phyloP scores from a whole-genome alignment of 2,329 filamentous ascomycete genomes.

The Fusarium foetens region DNA sequence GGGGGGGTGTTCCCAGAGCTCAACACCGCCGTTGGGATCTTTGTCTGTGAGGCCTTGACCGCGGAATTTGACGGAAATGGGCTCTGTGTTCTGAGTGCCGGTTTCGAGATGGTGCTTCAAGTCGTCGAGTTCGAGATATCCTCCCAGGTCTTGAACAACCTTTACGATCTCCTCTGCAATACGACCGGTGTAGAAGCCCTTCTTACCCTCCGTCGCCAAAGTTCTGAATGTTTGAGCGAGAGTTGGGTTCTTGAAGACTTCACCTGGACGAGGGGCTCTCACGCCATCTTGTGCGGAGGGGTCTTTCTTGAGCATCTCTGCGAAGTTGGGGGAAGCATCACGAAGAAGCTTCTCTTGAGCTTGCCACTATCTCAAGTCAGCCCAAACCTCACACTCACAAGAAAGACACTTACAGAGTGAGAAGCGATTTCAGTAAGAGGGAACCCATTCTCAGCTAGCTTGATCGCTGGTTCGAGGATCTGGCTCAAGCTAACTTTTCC shows the following conservation, averaged over 20 bases:
- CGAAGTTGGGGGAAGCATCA: slow-evolving; percentile 82
- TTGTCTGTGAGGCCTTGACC: slow-evolving; percentile 63
- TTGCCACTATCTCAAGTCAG: slow-evolving; percentile 71
- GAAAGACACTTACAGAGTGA: slow-evolving; percentile 65
- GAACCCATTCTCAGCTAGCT: slow-evolving; percentile 87
- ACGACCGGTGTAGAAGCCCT: slow-evolving; percentile 88
- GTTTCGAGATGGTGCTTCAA: slow-evolving; percentile 75
- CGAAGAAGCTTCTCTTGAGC: slow-evolving; percentile 71
- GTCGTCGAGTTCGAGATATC: slow-evolving; percentile 82
- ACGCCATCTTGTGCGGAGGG: slow-evolving; percentile 73
- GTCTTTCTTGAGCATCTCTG: slow-evolving; percentile 88
- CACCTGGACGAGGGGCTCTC: slow-evolving; percentile 80
- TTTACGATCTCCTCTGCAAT: slow-evolving; percentile 85
- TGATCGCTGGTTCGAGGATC: slow-evolving; percentile 84
- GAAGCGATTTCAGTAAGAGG: slow-evolving; percentile 85
- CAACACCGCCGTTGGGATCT: slow-evolving; percentile 63
- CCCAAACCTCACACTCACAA: rapidly evolving
- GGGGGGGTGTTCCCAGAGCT: slow-evolving; percentile 96
- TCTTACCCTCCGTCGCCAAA: slow-evolving; percentile 82
- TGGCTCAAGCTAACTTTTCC: slow-evolving; percentile 81
- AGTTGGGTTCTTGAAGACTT: slow-evolving; percentile 87
- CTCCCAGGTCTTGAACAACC: slow-evolving; percentile 79
- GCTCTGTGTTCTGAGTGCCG: slow-evolving; percentile 81
- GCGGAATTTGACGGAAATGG: slow-evolving; percentile 83
- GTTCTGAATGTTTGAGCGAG: slow-evolving; percentile 84